A percentile compares a stretch with the other conserved stretches of the same genome.
Evolutionary conservation across 1,139 yeast genomes (phyloP).

Genomic region (Wickerhamomyces sp.): DNA sequence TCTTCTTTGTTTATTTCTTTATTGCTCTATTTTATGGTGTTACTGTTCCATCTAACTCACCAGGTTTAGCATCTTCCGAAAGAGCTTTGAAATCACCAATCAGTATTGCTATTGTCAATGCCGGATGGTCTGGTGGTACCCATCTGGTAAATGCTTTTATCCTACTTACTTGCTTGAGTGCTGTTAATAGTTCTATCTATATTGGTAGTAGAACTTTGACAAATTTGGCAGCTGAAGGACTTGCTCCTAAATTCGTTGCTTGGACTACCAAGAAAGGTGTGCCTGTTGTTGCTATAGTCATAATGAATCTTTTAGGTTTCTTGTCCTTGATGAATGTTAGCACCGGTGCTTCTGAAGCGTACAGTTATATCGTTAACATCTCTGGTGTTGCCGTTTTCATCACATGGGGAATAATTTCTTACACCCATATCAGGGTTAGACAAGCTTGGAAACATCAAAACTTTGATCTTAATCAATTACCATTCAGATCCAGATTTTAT

Average conservation of each 20-base stretch:
- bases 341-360: slow-evolving; percentile 59
- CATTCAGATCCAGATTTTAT: slow-evolving; percentile 17
- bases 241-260: slow-evolving; percentile 54
- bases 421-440: slow-evolving; percentile 76
- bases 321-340: slow-evolving; percentile 56
- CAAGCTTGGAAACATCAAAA: slow-evolving; percentile 64
- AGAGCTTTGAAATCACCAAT: slow-evolving; percentile 64
- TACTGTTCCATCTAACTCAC: slow-evolving; percentile 30
- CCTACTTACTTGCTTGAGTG: slow-evolving; percentile 51
- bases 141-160: slow-evolving; percentile 39
- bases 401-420: slow-evolving; percentile 79
- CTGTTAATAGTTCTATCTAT: slow-evolving; percentile 59
- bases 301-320: slow-evolving; percentile 43
- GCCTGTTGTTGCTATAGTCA: slow-evolving; percentile 44
- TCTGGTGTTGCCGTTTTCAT: slow-evolving; percentile 85
- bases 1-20: slow-evolving; percentile 61
- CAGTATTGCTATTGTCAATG: slow-evolving; percentile 58
- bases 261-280: slow-evolving; percentile 56
- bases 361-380: slow-evolving; percentile 76
- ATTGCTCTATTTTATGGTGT: slow-evolving; percentile 24
- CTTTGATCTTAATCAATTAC: slow-evolving; percentile 18
- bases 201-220: slow-evolving; percentile 55
- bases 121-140: slow-evolving; percentile 36
- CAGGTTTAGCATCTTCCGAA: slow-evolving; percentile 23
- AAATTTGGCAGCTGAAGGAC: slow-evolving; percentile 53